Evolutionary conservation across 768 basidiomycete species (phyloP).

Genomic region (Phaeotremella fagi): DNA sequence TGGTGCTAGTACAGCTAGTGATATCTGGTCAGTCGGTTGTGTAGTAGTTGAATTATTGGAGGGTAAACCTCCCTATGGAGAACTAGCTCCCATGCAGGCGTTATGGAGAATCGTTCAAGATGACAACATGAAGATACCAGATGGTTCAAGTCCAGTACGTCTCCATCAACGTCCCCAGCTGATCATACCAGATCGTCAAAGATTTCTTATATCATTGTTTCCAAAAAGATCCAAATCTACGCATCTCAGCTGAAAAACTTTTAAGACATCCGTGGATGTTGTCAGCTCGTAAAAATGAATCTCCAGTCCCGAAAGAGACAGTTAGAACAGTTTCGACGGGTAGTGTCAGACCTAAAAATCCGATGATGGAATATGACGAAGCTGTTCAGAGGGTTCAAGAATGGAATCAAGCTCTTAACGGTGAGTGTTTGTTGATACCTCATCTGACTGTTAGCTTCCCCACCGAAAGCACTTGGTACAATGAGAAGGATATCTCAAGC

Average conservation of each 20-base stretch:
- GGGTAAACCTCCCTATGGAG: conserved; percentile 91
- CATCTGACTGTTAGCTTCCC: conserved; percentile 46
- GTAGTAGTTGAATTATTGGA: conserved; percentile 93
- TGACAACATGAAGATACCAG: conserved; percentile 92
- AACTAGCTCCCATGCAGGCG: conserved; percentile 95
- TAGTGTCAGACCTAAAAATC: conserved; percentile 48
- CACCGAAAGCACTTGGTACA: conserved; percentile 41
- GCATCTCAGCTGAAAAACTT: conserved; percentile 89
- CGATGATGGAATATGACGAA: conserved; percentile 72
- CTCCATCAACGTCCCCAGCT: not conserved
- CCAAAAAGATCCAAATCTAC: conserved; percentile 93
- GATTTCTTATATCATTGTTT: conserved; percentile 97
- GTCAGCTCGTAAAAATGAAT: conserved; percentile 70
- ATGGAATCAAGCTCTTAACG: conserved; percentile 96
- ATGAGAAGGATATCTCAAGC: conserved; percentile 27
- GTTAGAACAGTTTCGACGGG: conserved; percentile 4
- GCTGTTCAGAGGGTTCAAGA: conserved; percentile 92
- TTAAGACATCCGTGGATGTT: conserved; percentile 95
- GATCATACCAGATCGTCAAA: conserved; percentile 64
- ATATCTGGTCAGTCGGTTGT: conserved; percentile 96
- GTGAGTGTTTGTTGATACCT: conserved; percentile 50
- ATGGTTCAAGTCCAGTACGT: conserved; percentile 72
- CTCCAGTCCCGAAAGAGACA: conserved; percentile 23
- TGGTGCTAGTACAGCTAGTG: conserved; percentile 92
- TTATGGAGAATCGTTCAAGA: conserved; percentile 98